phyloP scores from a whole-genome alignment of 352 stramenopile genomes.

The Globisporangium cystogenes region DNA sequence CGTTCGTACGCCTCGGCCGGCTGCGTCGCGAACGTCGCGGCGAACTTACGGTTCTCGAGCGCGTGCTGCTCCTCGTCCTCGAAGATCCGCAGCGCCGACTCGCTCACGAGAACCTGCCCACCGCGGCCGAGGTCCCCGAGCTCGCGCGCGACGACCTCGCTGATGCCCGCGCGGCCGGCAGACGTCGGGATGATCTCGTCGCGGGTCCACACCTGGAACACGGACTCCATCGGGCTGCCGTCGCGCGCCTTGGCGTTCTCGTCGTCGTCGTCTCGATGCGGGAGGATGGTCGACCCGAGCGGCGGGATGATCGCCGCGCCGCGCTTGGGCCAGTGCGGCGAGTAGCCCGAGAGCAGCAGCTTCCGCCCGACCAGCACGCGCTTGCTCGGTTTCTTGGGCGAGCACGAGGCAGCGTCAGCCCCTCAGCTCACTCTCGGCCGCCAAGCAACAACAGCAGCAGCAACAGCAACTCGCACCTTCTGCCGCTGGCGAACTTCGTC shows the following conservation, averaged over 20 bases:
- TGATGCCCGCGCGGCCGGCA: too few species aligned
- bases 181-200: conserved; percentile 11
- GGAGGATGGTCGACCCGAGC: conserved; percentile 24
- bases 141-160: conserved; percentile 61
- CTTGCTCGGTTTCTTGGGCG: conserved; percentile 8
- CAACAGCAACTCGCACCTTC: conserved; percentile 4
- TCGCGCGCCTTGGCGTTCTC: neutral
- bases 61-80: conserved; percentile 26
- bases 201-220: conserved; percentile 17
- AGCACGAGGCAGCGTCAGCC: too few species aligned
- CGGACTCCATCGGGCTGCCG: conserved; percentile 7
- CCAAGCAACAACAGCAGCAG: too few species aligned
- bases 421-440: too few species aligned
- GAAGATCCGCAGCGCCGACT: conserved; percentile 37
- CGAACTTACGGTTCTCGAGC: conserved; percentile 10
- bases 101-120: conserved; percentile 67
- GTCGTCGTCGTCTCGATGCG: neutral
- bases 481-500: conserved; percentile 19
- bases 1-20: conserved; percentile 26
- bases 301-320: conserved; percentile 30
- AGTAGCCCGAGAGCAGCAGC: conserved; percentile 10
- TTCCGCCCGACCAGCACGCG: conserved; percentile 9
- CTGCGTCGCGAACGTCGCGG: conserved; percentile 19
- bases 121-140: conserved; percentile 59
- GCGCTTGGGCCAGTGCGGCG: conserved; percentile 18